Percentiles rank a stretch among this genome's conserved stretches.
Conservation (phyloP, 2,329 filamentous ascomycete species). For the Celoporthe dispersa region DNA sequence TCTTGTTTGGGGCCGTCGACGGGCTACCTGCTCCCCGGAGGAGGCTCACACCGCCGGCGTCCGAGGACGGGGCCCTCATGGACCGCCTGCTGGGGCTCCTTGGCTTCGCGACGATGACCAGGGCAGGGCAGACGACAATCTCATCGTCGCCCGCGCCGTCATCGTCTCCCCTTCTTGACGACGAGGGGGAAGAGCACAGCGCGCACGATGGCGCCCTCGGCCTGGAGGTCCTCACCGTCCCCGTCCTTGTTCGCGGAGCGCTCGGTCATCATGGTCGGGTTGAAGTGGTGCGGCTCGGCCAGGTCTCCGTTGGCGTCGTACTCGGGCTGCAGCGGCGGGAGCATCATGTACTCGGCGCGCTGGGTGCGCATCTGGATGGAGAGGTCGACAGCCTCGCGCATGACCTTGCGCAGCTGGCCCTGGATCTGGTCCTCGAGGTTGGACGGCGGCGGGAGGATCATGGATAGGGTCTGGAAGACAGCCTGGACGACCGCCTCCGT, state of each 20-base stretch:
- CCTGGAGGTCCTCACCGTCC: conserved; percentile 80
- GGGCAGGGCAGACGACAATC: conserved; percentile 92
- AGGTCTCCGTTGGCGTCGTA: conserved; percentile 94
- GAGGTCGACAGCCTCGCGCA: conserved; percentile 85
- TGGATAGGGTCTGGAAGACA: conserved; percentile 81
- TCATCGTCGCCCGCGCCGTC: conserved; percentile 86
- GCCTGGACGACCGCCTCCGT: conserved; percentile 95
- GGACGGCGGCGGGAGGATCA: conserved; percentile 83
- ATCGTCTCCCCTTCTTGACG: conserved; percentile 93
- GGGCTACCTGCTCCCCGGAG: conserved; percentile 36
- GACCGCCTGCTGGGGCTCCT: conserved; percentile 38
- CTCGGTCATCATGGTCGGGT: conserved; percentile 93
- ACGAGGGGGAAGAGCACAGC: conserved; percentile 95
- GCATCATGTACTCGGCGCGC: conserved; percentile 97
- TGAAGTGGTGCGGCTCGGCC: conserved; percentile 85
- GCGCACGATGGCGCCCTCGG: conserved; percentile 76
- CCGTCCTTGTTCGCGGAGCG: conserved; percentile 66
- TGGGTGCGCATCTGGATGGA: conserved; percentile 98
- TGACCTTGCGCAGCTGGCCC: conserved; percentile 82
- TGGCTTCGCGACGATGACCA: conserved; percentile 77
- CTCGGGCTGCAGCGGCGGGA: conserved; percentile 90
- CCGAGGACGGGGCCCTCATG: conserved; percentile 54
- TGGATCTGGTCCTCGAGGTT: conserved; percentile 81
- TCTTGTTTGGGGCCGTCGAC: conserved; percentile 39
- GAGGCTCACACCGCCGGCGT: conserved; percentile 52